Evolutionary conservation across 2,329 filamentous ascomycete species (phyloP), one percentile per base, ranked within the genome.

Genomic region (Arachnomyces sp.): DNA sequence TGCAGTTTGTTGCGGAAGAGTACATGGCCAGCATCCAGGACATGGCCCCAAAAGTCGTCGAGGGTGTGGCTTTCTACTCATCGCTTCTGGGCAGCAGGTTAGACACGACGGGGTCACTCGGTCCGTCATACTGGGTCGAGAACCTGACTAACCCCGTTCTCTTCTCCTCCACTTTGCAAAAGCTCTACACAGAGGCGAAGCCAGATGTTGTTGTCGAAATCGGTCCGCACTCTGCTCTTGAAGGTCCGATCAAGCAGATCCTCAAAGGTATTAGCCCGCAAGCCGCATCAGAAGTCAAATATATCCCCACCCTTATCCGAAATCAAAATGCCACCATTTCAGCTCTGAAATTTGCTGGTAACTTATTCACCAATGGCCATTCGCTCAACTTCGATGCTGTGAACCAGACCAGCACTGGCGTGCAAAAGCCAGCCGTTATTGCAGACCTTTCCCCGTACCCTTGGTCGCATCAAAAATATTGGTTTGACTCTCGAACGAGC

Each of bases 151-250:
- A 30, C 6, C 40, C 40, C 4, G 45, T 47, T 13, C 17, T 42
- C 8, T 44, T 44, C 14, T 9, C 17, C n/a, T 17, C 15, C 12
- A 31, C 38, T 17, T n/a, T 40, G 4, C 2, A 33, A 13, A 15
- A 31, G 11, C 15, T 34, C 30, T 32, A 32, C 15, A 25, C 2
- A 8, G 16, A 37, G 13, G 15, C 4, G 12, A 31, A 34, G 3
- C 13, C 35, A 12, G 37, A 42, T 15, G 28, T 28, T 7, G 9
- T 49, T 2, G 13, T 51, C 7, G 46, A 52, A 36, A 44, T 52
- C 25, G 47, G 49, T 12, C 50, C 47, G 15, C 50, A 52, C 28
- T 37, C 43, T 18, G 44, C 50, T 7, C 35, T 52, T 14, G 25
- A 39, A 15, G 41, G 42, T 13, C 47, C 50, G 3, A 34, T 52